Percentiles rank a stretch among this genome's conserved stretches.
These are phyloP conservation scores for Aspergillus biplanus DNA, from an alignment of 495 filamentous ascomycete species.

Conservation along the genomic window DNA sequence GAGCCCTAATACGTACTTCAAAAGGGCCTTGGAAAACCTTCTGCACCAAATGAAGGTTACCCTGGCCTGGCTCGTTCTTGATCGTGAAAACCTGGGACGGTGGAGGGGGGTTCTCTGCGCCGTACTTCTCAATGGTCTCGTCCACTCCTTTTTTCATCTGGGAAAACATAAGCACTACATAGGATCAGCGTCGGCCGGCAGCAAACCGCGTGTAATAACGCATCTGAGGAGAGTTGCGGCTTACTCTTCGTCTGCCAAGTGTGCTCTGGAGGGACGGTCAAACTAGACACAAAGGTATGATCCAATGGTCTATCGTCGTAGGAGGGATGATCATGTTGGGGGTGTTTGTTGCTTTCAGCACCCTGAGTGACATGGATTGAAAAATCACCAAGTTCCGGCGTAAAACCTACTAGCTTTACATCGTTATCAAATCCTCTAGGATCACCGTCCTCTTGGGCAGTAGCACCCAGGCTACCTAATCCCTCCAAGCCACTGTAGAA, in stretches of 20 bases:
- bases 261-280: slow-evolving; percentile 65
- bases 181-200: slow-evolving; percentile 12
- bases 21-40: slow-evolving; percentile 91
- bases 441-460: slow-evolving; percentile 47
- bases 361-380: slow-evolving; percentile 76
- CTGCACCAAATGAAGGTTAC: slow-evolving; percentile 88
- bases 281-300: slow-evolving; percentile 72
- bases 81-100: slow-evolving; percentile 87
- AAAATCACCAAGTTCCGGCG: slow-evolving; percentile 80
- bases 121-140: slow-evolving; percentile 66
- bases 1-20: slow-evolving; percentile 51
- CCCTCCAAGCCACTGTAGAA: slow-evolving; percentile 85
- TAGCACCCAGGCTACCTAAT: slow-evolving; percentile 64
- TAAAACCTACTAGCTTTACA: slow-evolving; percentile 75
- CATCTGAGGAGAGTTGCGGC: slow-evolving; percentile 15
- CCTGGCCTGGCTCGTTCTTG: slow-evolving; percentile 64
- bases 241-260: slow-evolving; percentile 85
- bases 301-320: slow-evolving; percentile 76
- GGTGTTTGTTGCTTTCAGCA: slow-evolving; percentile 64
- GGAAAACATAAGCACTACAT: slow-evolving; percentile 66
- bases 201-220: neutral
- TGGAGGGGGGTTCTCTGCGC: slow-evolving; percentile 73
- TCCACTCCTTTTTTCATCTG: slow-evolving; percentile 80
- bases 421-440: slow-evolving; percentile 68
- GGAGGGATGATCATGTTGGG: slow-evolving; percentile 61